Evolutionary conservation across 805 yeast species (phyloP), one percentile per base, ranked within the genome.

Genomic region (Cyberlindnera bimundalis): DNA sequence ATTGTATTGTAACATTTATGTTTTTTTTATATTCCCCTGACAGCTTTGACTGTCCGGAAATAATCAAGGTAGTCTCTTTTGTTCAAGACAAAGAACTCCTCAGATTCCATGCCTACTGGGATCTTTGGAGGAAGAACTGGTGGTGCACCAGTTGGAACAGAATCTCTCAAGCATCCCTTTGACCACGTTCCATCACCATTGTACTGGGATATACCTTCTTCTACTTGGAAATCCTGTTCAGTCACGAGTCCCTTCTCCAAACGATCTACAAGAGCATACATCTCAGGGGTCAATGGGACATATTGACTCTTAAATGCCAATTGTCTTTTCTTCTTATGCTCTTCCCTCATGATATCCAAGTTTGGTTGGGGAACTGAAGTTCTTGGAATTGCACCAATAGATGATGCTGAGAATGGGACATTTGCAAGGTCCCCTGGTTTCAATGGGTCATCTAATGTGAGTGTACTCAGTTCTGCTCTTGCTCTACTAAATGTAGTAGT

Each of bases 111-210:
- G 4, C 61, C 61, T 5, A 54, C 29, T 1, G 61, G 60, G 12
- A 56, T 48, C 46, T 51, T 52, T 15, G 58, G 57, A 8, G 60
- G 60, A 2, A 49, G 34, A 7, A 30, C 36, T 5, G 61, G 61
- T 3, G 52, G 29, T 6, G 31, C 34, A 5, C 33, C 42, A 2
- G 47, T 35, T 3, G 35, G 42, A 4, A 37, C 29, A 5, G 52
- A 44, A 37, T 50, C 54, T 24, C 55, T 43, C 8, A 55, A 23
- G 13, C 52, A 37, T 3, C 50, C 50, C 19, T 27, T 40, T 1
- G 30, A 32, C 61, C 61, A 56, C 0, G 51, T 47, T 0, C 59
- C 59, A 37, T 55, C 54, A 5, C 61, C 59, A 20, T 43, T 47
- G 28, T 56, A 56, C n/a, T 35, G 39, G 2, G 61, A 53, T 1